These are phyloP conservation scores for Mycena amicta DNA, from an alignment of 768 basidiomycete genomes.

Conservation along the genomic window DNA sequence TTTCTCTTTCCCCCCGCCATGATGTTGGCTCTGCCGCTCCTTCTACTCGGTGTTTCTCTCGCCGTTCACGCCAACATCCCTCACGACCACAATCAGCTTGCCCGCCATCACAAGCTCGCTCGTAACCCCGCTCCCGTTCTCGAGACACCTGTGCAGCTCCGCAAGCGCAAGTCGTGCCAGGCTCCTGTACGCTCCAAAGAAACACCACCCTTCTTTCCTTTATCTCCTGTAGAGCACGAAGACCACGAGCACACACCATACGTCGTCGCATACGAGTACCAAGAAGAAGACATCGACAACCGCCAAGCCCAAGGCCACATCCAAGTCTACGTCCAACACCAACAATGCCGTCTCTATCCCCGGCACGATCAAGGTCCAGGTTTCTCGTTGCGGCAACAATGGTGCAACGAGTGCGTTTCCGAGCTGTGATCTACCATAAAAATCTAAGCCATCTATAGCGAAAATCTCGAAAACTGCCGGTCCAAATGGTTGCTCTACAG, in stretches of 20 bases:
- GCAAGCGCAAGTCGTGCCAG: constrained; percentile 17
- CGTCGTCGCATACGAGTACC: not conserved
- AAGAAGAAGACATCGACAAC: not conserved
- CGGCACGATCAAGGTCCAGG: not conserved
- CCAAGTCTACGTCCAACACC: not conserved
- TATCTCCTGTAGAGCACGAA: not conserved
- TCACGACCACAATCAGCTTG: constrained; percentile 31
- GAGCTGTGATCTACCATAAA: not conserved
- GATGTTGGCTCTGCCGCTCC: constrained; percentile 42
- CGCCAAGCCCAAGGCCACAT: not conserved
- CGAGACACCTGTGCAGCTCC: not conserved
- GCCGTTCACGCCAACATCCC: constrained; percentile 35
- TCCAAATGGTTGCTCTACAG: no score
- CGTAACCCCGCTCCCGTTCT: constrained; percentile 28
- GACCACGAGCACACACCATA: not conserved
- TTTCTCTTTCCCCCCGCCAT: constrained; percentile 21
- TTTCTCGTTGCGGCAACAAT: not conserved
- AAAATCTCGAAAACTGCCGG: constrained; percentile 53
- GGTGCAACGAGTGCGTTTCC: not conserved
- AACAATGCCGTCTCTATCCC: not conserved
- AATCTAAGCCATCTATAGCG: constrained; percentile 33
- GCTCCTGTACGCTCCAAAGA: constrained; percentile 1
- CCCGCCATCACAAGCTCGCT: constrained; percentile 40
- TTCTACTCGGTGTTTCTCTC: constrained; percentile 34
- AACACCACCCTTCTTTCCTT: not conserved